Conservation (phyloP, 2,329 filamentous ascomycete species). For the Aspergillus sp. region DNA sequence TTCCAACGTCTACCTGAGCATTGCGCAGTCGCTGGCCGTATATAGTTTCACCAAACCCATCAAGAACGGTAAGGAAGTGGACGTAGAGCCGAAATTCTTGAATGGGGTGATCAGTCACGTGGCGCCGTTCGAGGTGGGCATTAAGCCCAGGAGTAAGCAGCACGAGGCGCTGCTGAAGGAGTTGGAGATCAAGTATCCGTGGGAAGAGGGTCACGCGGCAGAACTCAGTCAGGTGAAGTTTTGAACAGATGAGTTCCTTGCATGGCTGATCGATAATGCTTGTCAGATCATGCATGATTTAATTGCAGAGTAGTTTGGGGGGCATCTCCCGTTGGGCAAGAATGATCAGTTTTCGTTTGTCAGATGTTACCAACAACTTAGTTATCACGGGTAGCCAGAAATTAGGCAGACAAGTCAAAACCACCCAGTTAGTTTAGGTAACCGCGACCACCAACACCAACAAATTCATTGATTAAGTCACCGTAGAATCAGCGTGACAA, state of each 20-base stretch:
- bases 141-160: slow-evolving; percentile 2
- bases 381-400: not conserved
- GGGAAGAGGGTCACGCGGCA: slow-evolving; percentile 6
- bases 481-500: not conserved
- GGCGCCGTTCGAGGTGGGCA: slow-evolving; percentile 9
- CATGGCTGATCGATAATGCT: not conserved
- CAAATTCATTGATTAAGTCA: not conserved
- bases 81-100: not conserved
- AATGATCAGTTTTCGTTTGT: too few species aligned
- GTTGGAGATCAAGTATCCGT: slow-evolving; percentile 3
- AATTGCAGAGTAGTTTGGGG: too few species aligned
- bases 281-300: not conserved
- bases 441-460: not conserved
- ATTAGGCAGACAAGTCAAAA: not conserved
- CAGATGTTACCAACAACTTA: too few species aligned
- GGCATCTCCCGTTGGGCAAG: too few species aligned
- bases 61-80: slow-evolving; percentile 4
- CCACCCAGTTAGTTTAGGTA: not conserved
- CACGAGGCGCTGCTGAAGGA: slow-evolving; percentile 11
- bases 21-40: slow-evolving; percentile 8
- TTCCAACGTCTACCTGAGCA: slow-evolving; percentile 8
- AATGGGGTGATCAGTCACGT: slow-evolving; percentile 13
- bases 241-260: not conserved
- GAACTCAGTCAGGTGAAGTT: not conserved
- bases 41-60: slow-evolving; percentile 7